Evolutionary conservation across 768 basidiomycete species (phyloP), one percentile per base, ranked within the genome.

Genomic region (Termitomyces eurrhizus): DNA sequence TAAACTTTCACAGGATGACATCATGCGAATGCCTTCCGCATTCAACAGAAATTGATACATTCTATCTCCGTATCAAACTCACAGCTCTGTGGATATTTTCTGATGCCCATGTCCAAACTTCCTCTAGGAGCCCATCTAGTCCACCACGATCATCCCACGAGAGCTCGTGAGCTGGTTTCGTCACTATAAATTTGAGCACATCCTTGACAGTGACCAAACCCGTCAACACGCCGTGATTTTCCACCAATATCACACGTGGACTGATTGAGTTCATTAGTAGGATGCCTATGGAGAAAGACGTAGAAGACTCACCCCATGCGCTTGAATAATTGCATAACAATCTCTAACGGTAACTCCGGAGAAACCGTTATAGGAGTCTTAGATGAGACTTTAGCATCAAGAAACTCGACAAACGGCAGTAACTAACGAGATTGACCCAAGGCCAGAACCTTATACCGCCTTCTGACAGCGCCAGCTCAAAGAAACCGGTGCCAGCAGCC

Each of bases 141-240:
- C 86, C 86, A 5, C 86, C 87, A 44, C 79, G 77, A 61, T 83
- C 81, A 65, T 84, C 83, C 84, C 83, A 85, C 12, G 83, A 83
- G 13, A 78, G 79, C 51, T 80, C 75, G 50, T 76, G 77, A 39
- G 79, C 79, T 16, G 80, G 78, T 60, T 80, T 80, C 33, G 81
- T 82, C 16, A 83, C 79, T 59, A 91, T 96, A 69, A 95, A 93
- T 56, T 88, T 88, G 16, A 99, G 75, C 4, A 98, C 93, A 68
- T 99, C 97, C 71, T 99, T 99, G 51, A 98, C 92, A 0, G 95
- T 98, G 39, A 98, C 87, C 33, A 99, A 77, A 1, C 97, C 97
- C 9, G 81, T 83, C 12, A 99, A 79, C 37, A 77, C 73, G 11
- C 96, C 96, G 67, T 89, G 85, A 60, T 93, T 85, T 70, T 94